Conservation (phyloP, 768 basidiomycete genomes). For the Pilatotrama ljubarskyi region DNA sequence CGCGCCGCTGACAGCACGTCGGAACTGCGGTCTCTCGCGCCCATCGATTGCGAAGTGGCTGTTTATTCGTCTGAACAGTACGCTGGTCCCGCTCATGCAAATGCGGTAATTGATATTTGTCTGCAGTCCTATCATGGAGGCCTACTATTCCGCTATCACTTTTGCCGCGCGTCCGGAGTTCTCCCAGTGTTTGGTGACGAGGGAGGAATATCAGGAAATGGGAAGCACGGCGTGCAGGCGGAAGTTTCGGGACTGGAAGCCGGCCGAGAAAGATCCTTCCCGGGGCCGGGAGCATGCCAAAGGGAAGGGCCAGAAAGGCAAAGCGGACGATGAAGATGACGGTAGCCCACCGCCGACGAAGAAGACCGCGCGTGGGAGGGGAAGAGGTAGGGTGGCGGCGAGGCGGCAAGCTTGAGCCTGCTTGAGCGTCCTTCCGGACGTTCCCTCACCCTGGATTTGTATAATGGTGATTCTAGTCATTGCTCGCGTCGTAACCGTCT, state of each 20-base stretch:
- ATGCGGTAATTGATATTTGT: conserved; percentile 11
- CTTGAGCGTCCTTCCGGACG: conserved; percentile 2
- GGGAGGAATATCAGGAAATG: conserved; percentile 82
- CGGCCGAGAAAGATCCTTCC: conserved; percentile 21
- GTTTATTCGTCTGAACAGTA: conserved; percentile 77
- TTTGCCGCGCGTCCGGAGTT: conserved; percentile 59
- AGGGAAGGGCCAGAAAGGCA: conserved; percentile 13
- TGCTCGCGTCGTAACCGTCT: not conserved
- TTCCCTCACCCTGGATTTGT: not conserved
- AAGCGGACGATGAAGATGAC: conserved; percentile 15
- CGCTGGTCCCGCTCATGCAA: conserved; percentile 32
- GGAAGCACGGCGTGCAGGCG: conserved; percentile 75
- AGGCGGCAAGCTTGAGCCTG: conserved; percentile 19
- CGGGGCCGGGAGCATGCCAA: conserved; percentile 16
- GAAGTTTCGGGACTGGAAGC: conserved; percentile 70
- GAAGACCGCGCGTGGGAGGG: conserved; percentile 22
- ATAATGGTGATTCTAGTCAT: not conserved
- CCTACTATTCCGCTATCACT: conserved; percentile 58
- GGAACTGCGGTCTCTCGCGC: conserved; percentile 80
- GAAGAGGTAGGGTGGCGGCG: conserved; percentile 16
- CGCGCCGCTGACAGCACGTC: conserved; percentile 47
- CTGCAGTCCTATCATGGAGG: conserved; percentile 63
- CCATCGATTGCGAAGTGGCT: conserved; percentile 73
- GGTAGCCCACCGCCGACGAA: conserved; percentile 15
- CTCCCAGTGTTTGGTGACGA: conserved; percentile 57